A percentile compares a stretch with the other conserved stretches of the same genome.
Conservation (phyloP, 2,329 filamentous ascomycete genomes). For the Ambrosiella beaveri region DNA sequence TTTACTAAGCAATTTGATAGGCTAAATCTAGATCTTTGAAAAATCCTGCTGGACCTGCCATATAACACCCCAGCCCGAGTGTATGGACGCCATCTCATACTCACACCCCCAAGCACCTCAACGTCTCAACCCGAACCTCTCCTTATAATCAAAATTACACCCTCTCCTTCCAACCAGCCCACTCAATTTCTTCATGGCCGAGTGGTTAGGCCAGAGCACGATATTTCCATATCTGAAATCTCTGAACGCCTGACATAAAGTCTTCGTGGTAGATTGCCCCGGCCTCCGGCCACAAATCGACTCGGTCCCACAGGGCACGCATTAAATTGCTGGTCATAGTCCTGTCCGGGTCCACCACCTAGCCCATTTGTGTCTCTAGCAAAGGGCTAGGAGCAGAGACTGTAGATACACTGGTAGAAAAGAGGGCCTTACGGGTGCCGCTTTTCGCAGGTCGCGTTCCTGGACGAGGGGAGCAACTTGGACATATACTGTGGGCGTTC, state of each 20-base stretch:
- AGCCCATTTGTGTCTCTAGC: not conserved
- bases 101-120: not conserved
- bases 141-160: not conserved
- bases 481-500: not conserved
- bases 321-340: constrained; percentile 9
- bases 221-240: not conserved
- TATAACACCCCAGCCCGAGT: too few relatives aligned
- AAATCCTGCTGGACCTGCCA: too few relatives aligned
- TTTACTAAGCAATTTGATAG: too few relatives aligned
- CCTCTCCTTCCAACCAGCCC: constrained; percentile 1
- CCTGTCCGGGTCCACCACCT: not conserved
- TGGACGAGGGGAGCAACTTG: constrained; percentile 4
- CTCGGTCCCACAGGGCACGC: constrained; percentile 2
- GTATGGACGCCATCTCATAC: not conserved
- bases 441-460: constrained; percentile 2
- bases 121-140: not conserved
- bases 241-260: not conserved
- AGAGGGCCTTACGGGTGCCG: not conserved
- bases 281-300: too few relatives aligned
- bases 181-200: not conserved
- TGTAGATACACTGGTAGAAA: constrained; percentile 7
- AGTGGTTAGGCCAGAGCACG: constrained; percentile 4
- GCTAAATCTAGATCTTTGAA: too few relatives aligned
- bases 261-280: not conserved
- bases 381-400: not conserved